A percentile compares a stretch with the other conserved stretches of the same genome.
phyloP scores from a whole-genome alignment of 305 asterid genomes.

The Fraxinus ornus region DNA sequence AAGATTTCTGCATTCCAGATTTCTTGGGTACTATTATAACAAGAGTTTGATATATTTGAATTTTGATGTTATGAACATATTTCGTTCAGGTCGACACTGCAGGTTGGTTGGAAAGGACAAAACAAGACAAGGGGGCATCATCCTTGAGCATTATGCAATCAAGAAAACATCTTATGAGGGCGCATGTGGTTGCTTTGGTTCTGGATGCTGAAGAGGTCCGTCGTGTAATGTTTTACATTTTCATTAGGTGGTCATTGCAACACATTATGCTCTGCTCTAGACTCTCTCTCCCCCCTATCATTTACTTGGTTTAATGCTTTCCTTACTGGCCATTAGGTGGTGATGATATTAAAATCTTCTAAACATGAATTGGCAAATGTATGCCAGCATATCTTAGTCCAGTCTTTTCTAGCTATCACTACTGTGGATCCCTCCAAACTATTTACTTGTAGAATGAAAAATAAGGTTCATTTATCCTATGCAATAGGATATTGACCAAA shows the following conservation, averaged over 20 bases:
- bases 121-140: constrained; percentile 90
- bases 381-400: not conserved
- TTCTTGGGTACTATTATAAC: not conserved
- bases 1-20: not conserved
- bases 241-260: not conserved
- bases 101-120: constrained; percentile 96
- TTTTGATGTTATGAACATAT: constrained; percentile 12
- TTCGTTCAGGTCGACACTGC: constrained; percentile 88
- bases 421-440: not conserved
- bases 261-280: not conserved
- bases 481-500: not conserved
- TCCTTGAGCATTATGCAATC: constrained; percentile 91
- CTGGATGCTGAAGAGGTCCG: constrained; percentile 95
- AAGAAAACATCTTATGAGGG: constrained; percentile 95
- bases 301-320: constrained; percentile 12
- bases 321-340: not conserved
- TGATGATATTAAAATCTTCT: not conserved
- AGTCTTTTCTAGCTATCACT: not conserved
- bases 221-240: not conserved
- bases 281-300: not conserved
- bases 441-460: not conserved
- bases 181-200: constrained; percentile 88
- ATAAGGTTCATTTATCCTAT: not conserved
- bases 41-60: not conserved
- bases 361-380: not conserved